Evolutionary conservation across 2,329 filamentous ascomycete genomes (phyloP).

Genomic region (Alternaria longipes): DNA sequence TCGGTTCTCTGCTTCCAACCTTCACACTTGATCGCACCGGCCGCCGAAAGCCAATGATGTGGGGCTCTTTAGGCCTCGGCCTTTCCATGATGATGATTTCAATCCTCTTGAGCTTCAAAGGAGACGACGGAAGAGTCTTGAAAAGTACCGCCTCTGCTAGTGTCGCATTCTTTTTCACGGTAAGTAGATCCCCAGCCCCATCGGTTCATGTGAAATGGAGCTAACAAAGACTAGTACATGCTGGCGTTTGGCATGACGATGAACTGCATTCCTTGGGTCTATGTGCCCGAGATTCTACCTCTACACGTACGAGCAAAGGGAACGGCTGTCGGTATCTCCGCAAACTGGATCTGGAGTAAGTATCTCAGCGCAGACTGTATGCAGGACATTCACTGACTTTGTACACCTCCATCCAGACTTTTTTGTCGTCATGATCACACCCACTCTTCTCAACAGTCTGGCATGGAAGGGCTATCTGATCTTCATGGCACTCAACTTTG

Average conservation of each 20-base stretch:
- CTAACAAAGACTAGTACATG: conserved; percentile 29
- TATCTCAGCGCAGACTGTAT: no score
- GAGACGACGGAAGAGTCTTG: conserved; percentile 40
- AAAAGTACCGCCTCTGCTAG: conserved; percentile 57
- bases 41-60: conserved; percentile 44
- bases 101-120: conserved; percentile 56
- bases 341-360: conserved; percentile 58
- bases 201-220: neutral
- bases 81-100: conserved; percentile 46
- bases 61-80: conserved; percentile 43
- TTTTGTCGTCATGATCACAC: conserved; percentile 63
- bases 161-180: conserved; percentile 62
- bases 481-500: conserved; percentile 61
- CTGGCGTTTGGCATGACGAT: conserved; percentile 36
- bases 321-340: conserved; percentile 59
- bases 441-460: conserved; percentile 58
- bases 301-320: conserved; percentile 61
- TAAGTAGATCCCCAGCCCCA: conserved; percentile 18
- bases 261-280: conserved; percentile 59
- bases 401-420: no score
- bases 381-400: no score
- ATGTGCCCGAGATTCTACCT: conserved; percentile 61
- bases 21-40: conserved; percentile 51
- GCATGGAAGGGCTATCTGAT: conserved; percentile 64
- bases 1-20: conserved; percentile 48